Evolutionary conservation across 164 flowering plant genomes (phyloP).

Genomic region (Piper longum): DNA sequence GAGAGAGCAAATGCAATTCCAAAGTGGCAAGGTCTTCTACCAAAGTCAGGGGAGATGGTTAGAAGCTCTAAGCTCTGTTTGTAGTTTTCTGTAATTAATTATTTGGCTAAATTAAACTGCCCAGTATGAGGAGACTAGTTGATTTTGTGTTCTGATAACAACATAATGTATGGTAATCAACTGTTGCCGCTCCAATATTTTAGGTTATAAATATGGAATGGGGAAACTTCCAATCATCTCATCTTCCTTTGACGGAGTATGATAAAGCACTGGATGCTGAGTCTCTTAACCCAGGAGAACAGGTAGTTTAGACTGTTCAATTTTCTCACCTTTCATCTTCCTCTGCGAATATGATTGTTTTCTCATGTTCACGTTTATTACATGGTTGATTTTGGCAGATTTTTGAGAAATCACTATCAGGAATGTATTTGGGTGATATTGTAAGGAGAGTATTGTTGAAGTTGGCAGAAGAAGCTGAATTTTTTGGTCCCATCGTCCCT

Average conservation of each 20-base stretch:
- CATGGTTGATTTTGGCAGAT: conserved; percentile 13
- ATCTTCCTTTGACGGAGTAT: conserved; percentile 44
- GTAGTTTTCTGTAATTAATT: background rate
- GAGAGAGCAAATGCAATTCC: conserved; percentile 20
- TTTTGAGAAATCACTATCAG: conserved; percentile 53
- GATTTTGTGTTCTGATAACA: background rate
- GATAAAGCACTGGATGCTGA: conserved; percentile 39
- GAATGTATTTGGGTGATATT: conserved; percentile 58
- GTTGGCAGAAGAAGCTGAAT: conserved; percentile 40
- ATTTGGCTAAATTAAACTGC: background rate
- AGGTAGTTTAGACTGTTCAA: conserved; percentile 16
- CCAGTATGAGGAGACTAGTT: background rate
- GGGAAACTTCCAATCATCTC: conserved; percentile 38
- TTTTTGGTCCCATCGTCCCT: conserved; percentile 46
- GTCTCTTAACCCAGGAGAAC: conserved; percentile 42
- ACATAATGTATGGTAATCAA: background rate
- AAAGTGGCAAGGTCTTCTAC: conserved; percentile 14
- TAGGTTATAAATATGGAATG: conserved; percentile 46
- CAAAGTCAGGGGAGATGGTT: conserved; percentile 32
- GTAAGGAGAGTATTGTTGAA: conserved; percentile 42
- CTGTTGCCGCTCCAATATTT: background rate
- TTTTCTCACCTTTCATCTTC: background rate
- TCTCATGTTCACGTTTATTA: conserved; percentile 2
- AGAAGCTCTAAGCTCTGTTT: conserved; percentile 3
- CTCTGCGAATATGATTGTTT: background rate